Evolutionary conservation across 176 grass and related monocot genomes (phyloP).

Genomic region (Alopecurus myosuroides): DNA sequence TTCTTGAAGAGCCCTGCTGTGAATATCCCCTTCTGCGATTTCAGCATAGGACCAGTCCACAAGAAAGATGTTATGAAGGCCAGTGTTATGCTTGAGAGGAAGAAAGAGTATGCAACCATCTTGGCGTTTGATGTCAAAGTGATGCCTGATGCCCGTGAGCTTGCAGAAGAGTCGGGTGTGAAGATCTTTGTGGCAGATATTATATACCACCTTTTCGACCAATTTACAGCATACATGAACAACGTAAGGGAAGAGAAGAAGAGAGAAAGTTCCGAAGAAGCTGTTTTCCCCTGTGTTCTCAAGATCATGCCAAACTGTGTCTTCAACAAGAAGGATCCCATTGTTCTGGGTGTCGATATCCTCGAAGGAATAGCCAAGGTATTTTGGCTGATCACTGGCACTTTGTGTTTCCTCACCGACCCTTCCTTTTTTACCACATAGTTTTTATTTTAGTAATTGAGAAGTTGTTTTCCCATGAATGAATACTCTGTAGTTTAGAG

Average conservation of each 20-base stretch:
- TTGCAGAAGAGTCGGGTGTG: slow-evolving; percentile 82
- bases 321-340: slow-evolving; percentile 94
- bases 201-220: slow-evolving; percentile 92
- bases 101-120: slow-evolving; percentile 93
- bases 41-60: slow-evolving; percentile 93
- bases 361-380: slow-evolving; percentile 90
- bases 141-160: slow-evolving; percentile 79
- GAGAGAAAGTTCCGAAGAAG: slow-evolving; percentile 79
- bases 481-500: too few relatives aligned
- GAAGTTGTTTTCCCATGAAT: too few relatives aligned
- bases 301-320: slow-evolving; percentile 88
- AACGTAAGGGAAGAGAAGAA: slow-evolving; percentile 83
- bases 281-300: slow-evolving; percentile 86
- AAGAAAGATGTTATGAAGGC: slow-evolving; percentile 99
- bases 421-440: too few relatives aligned
- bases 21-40: slow-evolving; percentile 86
- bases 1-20: slow-evolving; percentile 85
- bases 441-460: too few relatives aligned
- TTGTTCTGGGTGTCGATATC: slow-evolving; percentile 89
- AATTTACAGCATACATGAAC: slow-evolving; percentile 90
- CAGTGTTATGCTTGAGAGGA: slow-evolving; percentile 94
- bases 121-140: slow-evolving; percentile 99
- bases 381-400: slow-evolving; percentile 12
- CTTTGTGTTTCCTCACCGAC: neutral
- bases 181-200: slow-evolving; percentile 91